These are phyloP conservation scores for Glebionis coronaria DNA, from an alignment of 129 eudicot genomes.

Conservation along the genomic window DNA sequence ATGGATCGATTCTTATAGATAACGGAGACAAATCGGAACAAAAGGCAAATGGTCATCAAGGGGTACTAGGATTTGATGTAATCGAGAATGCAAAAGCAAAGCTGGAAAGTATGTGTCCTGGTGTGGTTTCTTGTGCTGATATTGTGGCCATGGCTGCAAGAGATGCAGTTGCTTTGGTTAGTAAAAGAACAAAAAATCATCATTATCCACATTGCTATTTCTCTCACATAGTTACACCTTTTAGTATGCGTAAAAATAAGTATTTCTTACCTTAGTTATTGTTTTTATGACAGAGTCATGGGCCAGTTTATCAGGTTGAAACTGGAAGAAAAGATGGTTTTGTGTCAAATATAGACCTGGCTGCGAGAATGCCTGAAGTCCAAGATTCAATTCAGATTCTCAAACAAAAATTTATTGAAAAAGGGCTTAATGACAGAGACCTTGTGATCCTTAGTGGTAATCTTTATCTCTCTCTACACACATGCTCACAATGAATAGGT, in stretches of 20 bases:
- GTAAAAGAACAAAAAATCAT: neutral
- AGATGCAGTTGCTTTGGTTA: constrained; percentile 62
- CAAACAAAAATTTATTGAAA: constrained; percentile 44
- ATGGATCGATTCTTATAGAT: constrained; percentile 73
- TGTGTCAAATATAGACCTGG: constrained; percentile 36
- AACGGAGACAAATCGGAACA: constrained; percentile 40
- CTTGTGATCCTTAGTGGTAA: constrained; percentile 79
- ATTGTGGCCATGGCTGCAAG: constrained; percentile 74
- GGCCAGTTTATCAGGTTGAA: constrained; percentile 55
- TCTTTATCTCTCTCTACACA: neutral
- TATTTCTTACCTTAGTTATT: neutral
- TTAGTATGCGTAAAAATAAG: constrained; percentile 5
- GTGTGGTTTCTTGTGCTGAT: constrained; percentile 79
- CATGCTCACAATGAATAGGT: too few relatives aligned
- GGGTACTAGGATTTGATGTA: constrained; percentile 52
- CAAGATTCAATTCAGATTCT: constrained; percentile 49
- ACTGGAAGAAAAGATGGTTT: constrained; percentile 78
- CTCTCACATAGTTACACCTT: constrained; percentile 1
- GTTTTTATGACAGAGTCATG: constrained; percentile 42
- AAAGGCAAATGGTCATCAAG: constrained; percentile 60
- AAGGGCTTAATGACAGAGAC: constrained; percentile 61
- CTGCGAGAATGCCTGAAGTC: constrained; percentile 64
- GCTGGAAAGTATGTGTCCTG: constrained; percentile 58
- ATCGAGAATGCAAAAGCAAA: constrained; percentile 52
- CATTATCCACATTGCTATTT: neutral